Conservation (phyloP, 495 filamentous ascomycete species). For the Parmelia sp. region DNA sequence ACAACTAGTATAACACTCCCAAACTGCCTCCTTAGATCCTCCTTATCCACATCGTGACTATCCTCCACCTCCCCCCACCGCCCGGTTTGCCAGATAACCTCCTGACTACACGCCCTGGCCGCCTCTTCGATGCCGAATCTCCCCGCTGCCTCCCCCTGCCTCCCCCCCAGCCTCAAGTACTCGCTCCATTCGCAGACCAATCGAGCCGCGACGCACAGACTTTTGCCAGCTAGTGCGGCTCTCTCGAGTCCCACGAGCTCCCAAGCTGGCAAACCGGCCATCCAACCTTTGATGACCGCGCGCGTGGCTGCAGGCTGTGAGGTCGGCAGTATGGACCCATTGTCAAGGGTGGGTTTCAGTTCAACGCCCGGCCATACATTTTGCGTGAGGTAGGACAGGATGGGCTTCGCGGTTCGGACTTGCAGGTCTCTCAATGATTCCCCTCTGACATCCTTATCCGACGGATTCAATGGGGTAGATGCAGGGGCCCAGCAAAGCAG, state of each 20-base stretch:
- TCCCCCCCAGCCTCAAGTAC: conserved; percentile 44
- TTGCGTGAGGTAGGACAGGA: conserved; percentile 62
- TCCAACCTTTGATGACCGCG: conserved; percentile 72
- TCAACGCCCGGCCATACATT: conserved; percentile 81
- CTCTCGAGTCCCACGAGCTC: conserved; percentile 85
- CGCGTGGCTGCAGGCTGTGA: conserved; percentile 64
- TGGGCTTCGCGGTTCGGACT: conserved; percentile 53
- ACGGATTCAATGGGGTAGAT: conserved; percentile 35
- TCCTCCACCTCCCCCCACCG: conserved; percentile 97
- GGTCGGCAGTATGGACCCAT: conserved; percentile 62
- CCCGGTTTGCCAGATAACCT: conserved; percentile 84
- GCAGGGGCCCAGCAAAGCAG: conserved; percentile 88
- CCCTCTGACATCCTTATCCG: conserved; percentile 32
- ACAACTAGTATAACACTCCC: conserved; percentile 80
- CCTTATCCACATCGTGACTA: conserved; percentile 93
- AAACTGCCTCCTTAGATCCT: conserved; percentile 82
- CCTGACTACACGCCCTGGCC: conserved; percentile 66
- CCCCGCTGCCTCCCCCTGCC: conserved; percentile 24
- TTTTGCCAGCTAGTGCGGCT: conserved; percentile 77
- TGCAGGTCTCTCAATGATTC: conserved; percentile 65
- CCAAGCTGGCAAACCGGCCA: conserved; percentile 60
- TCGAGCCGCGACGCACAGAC: conserved; percentile 67
- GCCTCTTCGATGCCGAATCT: conserved; percentile 58
- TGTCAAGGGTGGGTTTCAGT: conserved; percentile 68
- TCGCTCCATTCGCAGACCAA: conserved; percentile 85